Conservation (phyloP, 148 eudicot species). For the Persicaria tinctoria region DNA sequence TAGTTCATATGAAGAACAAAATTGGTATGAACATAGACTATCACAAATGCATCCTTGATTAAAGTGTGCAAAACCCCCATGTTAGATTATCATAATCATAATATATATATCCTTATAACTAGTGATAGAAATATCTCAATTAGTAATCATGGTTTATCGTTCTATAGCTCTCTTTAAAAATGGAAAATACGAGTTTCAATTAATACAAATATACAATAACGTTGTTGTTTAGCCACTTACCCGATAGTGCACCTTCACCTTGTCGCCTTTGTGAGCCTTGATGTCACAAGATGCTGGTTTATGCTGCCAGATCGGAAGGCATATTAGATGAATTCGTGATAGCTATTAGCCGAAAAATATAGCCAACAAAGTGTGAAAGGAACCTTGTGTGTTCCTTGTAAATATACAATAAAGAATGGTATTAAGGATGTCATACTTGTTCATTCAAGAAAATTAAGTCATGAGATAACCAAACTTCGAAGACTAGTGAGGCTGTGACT, state of each 20-base stretch:
- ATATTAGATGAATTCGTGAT: conserved; percentile 7
- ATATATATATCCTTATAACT: background rate
- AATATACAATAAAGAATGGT: background rate
- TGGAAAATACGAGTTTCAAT: background rate
- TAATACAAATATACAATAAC: background rate
- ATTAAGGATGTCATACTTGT: background rate
- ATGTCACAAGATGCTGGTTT: conserved; percentile 76
- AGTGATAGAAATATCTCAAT: background rate
- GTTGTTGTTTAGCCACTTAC: conserved; percentile 32
- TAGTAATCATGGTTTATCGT: background rate
- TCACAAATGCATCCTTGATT: background rate
- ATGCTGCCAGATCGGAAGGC: conserved; percentile 39
- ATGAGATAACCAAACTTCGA: background rate
- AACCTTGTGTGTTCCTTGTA: no score
- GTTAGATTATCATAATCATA: background rate
- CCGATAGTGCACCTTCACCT: conserved; percentile 84
- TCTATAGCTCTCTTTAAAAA: background rate
- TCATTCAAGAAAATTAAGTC: no score
- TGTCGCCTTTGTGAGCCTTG: conserved; percentile 96
- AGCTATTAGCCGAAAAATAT: background rate
- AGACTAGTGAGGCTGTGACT: background rate
- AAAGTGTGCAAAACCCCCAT: background rate
- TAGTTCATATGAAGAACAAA: background rate
- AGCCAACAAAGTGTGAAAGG: conserved; percentile 6
- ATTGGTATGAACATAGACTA: background rate